Evolutionary conservation across 345 rosid genomes (phyloP).

Genomic region (Syzygium jambos): DNA sequence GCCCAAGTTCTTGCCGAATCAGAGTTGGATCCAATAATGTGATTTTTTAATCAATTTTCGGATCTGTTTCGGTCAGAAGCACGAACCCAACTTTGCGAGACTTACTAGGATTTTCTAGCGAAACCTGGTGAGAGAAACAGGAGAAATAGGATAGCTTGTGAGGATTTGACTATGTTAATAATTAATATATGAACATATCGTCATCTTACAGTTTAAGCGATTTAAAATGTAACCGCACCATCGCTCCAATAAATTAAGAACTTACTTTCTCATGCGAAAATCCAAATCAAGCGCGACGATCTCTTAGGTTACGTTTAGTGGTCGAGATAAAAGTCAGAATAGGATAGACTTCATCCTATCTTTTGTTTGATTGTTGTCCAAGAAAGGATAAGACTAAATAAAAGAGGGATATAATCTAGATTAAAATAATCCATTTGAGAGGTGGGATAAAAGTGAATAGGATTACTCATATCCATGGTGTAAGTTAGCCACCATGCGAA

Average conservation of each 20-base stretch:
- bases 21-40: neutral
- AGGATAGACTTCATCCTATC: neutral
- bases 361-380: neutral
- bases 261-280: neutral
- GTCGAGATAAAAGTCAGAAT: no score
- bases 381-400: no score
- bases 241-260: neutral
- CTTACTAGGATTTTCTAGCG: neutral
- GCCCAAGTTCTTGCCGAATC: neutral
- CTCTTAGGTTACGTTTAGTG: no score
- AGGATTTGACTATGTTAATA: neutral
- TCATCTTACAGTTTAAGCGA: neutral
- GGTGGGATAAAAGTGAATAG: no score
- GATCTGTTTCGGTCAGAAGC: neutral
- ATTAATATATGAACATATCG: accelerated
- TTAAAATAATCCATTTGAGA: no score
- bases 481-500: neutral
- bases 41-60: neutral
- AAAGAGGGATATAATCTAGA: neutral
- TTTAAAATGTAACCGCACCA: neutral
- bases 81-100: neutral
- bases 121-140: neutral
- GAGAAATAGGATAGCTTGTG: neutral
- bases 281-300: neutral
- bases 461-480: neutral